Base-by-base conservation (phyloP, 495 filamentous ascomycete genomes). In the Penicillium soppii region DNA sequence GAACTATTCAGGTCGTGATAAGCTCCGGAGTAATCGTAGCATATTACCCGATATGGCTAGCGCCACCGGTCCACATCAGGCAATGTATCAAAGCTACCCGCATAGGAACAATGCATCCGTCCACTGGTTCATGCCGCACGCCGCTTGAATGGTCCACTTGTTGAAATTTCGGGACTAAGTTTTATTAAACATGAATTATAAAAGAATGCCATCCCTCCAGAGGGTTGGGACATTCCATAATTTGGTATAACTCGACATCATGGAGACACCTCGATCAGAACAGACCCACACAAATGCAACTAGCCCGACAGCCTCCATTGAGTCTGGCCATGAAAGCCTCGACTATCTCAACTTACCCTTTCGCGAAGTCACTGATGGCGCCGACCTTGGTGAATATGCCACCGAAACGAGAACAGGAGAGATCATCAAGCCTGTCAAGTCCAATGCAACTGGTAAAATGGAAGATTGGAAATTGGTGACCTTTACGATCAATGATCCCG, bases 401-500 rank as follows among this genome's bases (percentile, higher is more conserved):
- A 64, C 69, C 20, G 86, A 88, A 62, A 86, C 82, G 8, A 54
- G 63, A 20, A 56, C 59, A 0, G 87, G 86, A 5, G 70, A 82
- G 47, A 86, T 90, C 50, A 71, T 83, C 47, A 80, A 78, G 50
- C 67, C 69, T 19, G 56, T 80, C 33, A 65, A 64, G 19, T 83
- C 83, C 4, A 64, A 82, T 22, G 71, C 63, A 12, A 74, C 78
- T 2, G 80, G 81, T 33, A 61, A 75, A 43, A 65, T 78, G 21
- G 72, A 75, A 43, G 74, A 77, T 35, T 89, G 85, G 74, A 88
- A 88, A 57, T 70, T 92, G 20, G 88, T 92, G 20, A 85, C 82
- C 0, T 92, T 89, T 64, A 74, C 69, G 7, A 76, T 85, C 47
- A 71, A 79, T 23, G 83, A 87, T 46, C 71, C 74, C 2, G 75